These are phyloP conservation scores for Podila epigama DNA, from an alignment of 192 early-diverging fungal genomes.

Conservation along the genomic window DNA sequence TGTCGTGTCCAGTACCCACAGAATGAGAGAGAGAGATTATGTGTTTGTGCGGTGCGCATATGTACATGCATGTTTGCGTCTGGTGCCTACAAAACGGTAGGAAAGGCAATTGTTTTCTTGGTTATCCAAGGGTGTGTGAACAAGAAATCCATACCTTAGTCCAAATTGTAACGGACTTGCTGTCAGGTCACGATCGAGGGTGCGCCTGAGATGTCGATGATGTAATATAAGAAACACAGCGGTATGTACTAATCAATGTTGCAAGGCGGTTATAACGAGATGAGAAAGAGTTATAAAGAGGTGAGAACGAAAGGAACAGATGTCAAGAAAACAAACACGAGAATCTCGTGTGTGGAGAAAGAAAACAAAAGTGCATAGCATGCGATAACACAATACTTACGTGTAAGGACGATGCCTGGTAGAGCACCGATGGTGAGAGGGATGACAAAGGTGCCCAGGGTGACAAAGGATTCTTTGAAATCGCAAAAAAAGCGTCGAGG, in stretches of 20 bases:
- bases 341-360: too few relatives aligned
- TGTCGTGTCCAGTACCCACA: too few relatives aligned
- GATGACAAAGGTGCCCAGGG: slow-evolving; percentile 9
- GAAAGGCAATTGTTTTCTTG: background rate
- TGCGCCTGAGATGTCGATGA: slow-evolving; percentile 5
- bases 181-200: background rate
- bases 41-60: too few relatives aligned
- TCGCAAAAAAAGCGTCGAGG: slow-evolving; percentile 29
- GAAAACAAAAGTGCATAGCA: too few relatives aligned
- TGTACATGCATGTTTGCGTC: too few relatives aligned
- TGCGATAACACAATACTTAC: too few relatives aligned
- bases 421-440: slow-evolving; percentile 13
- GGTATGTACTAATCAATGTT: background rate
- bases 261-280: background rate
- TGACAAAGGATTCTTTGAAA: slow-evolving; percentile 8
- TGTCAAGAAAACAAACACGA: background rate
- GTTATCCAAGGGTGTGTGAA: background rate
- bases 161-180: background rate
- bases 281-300: background rate
- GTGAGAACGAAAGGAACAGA: background rate
- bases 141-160: slow-evolving; percentile 3
- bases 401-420: slow-evolving; percentile 7
- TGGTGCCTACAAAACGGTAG: background rate
- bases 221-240: slow-evolving; percentile 6
- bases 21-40: too few relatives aligned